Evolutionary conservation across 1,284 basidiomycete species (phyloP), one percentile per base, ranked within the genome.

Genomic region (Trichosporon faecale): DNA sequence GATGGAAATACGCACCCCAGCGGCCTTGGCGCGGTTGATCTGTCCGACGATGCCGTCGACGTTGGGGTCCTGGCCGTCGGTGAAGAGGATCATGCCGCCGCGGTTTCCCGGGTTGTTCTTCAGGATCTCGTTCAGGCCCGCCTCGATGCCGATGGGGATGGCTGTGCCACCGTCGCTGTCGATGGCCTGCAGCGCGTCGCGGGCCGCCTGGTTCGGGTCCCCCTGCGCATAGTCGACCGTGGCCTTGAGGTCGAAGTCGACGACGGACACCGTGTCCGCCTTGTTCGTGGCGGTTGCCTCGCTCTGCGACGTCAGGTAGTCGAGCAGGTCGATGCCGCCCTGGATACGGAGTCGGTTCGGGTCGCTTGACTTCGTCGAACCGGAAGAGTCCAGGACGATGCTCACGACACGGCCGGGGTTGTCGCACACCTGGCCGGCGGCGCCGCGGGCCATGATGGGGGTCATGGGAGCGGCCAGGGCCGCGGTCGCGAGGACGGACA

Each of bases 211-310:
- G 14, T 16, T 37, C 23, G 67, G 67, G 31, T 49, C 61, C 5
- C 67, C 61, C 12, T 63, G 25, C 27, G 60, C 9, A 31, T 64
- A 68, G n/a, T 2, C 8, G 23, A 64, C 44, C 27, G 2, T 57
- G 12, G 55, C 55, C 23, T 14, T 5, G 12, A 0, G 0, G 27
- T 16, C 49, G 27, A 60, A 68, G n/a, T 2, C 6, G 8, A 61
- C 40, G 27, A 68, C 14, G 12, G 68, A 52, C 7, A 68, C 55
- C 8, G 35, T 55, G 64, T 68, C 67, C 44, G 67, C 67, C 67
- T 68, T 68, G 61, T 68, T 64, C 44, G 1, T 55, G 2, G 8
- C 63, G 44, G 40, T 55, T 2, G 67, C 67, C 44, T 64, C n/a
- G 44, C 29, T 3, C 4, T 33, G 18, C 4, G 55, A 57, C 4